Base-by-base conservation (phyloP, 768 basidiomycete species). In the Mycena sanguinolenta region DNA sequence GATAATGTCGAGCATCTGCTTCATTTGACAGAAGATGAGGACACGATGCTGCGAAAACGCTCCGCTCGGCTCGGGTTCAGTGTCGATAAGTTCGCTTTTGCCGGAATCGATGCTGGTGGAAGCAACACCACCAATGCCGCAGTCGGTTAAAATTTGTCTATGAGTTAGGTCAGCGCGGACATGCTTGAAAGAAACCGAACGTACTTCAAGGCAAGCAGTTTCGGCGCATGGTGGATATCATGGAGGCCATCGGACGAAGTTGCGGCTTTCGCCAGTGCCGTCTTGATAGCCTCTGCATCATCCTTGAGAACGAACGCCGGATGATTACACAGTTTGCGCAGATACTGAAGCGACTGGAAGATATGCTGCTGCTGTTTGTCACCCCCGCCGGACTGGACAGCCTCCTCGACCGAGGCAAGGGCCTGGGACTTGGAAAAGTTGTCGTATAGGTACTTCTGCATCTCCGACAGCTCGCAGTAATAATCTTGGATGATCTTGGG, bases 401-500 rank as follows among this genome's bases (percentile, higher is more conserved):
- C 90, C 67, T 90, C 89, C 66, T 93, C 90, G 0, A 86, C 92
- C 49, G 89, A 86, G 42, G 83, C 75, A 69, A 85, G 87, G 34
- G 92, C 94, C 67, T 90, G 89, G 7, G 96, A 95, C 76, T 89
- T 90, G 2, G 93, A 90, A 78, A 97, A 98, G 76, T 97, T 93
- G 77, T 99, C 98, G 77, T 99, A 99, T 21, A 99, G 88, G 70
- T 90, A 86, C 79, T 96, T 96, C 82, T 99, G 98, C 23, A 99
- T 82, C 0, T 96, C 94, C 0, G 97, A 98, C 4, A 99, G 87
- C 77, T 99, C 97, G 84, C 97, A 98, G 77, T 98, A 97, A 79
- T 99, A 99, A 79, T 99, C 98, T 80, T 99, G 98, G 66, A 99
- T 99, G 80, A 99, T 99, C 84, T 99, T 99, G 4, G 98, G 98